Evolutionary conservation across 1,284 basidiomycete genomes (phyloP), one percentile per base, ranked within the genome.

Genomic region (Lentinula novae-zelandiae): DNA sequence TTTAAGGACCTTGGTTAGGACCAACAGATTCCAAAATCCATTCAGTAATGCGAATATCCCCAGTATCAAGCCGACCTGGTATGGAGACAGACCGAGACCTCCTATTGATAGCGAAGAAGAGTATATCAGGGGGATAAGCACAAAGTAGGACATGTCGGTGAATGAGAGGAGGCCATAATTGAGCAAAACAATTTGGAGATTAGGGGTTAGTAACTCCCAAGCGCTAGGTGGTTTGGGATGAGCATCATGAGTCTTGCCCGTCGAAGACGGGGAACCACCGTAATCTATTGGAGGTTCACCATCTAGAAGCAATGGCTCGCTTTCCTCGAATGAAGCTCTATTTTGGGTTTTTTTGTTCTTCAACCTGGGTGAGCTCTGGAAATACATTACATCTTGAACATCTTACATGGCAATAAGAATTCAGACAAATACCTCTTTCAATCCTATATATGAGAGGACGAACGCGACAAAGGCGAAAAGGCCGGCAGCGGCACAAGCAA

Each of bases 401-500:
- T 27, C 27, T 27, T 27, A 27, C 0, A 27, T 27, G 5, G 12
- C 4, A 22, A 36, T 39, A 39, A n/a, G 10, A 40, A 31, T 6
- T 36, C 10, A n/a, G 3, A 52, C 5, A 34, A 39, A 2, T 56
- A 60, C 77, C 71, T 79, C 77, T 62, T 72, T 71, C 12, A 78
- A 65, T 13, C 67, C 62, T 5, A 72, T 6, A 1, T 69, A 65
- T 1, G 67, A 66, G 12, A 75, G 49, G 1, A 73, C 36, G 63
- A 71, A 76, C n/a, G 71, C 66, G 5, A 61, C 42, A 20, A 74
- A 63, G 0, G 73, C 65, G 13, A 73, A 62, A 2, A 67, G 54
- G 1, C 71, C 75, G 15, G 74, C 70, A 17, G 66, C 64, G 1
- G 69, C 64, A 60, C 79, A 81, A 7, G 78, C 76, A 52, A 80